Base-by-base conservation (phyloP, 495 filamentous ascomycete species). In the Podospora comata region DNA sequence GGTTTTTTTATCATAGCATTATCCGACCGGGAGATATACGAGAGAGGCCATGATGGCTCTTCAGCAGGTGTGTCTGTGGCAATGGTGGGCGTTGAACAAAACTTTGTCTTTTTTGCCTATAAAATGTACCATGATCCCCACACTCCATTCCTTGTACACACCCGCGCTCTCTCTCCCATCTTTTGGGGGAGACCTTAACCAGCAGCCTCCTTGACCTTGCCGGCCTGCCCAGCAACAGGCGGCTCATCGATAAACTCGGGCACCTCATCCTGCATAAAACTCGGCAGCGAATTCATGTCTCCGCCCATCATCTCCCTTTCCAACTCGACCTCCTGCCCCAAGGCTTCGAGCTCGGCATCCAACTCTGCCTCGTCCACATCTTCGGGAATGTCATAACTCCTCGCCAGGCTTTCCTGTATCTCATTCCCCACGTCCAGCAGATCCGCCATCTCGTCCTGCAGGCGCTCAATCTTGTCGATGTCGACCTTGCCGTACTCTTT, bases 401-500 rank as follows among this genome's bases (percentile, higher is more conserved):
- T 80, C 64, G 91, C 92, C 64, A 99, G 91, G 67, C 90, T 93
- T 82, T 99, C 95, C 79, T 99, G 92, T 66, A 99, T 99, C 80
- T 98, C 95, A 79, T 98, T 98, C 2, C 96, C 95, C 54, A 97
- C 88, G 74, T 99, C 96, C 88, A 99, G 91, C 79, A 98, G 73
- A 80, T 99, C 95, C 48, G 92, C 93, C 94, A 99, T 98, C 84
- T 99, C 95, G 77, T 99, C 95, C 85, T 99, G 95, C 85, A 99
- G 88, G 68, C 90, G 86, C 85, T 99, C 95, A 73, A 99, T 97
- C 86, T 96, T 92, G 79, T 99, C 96, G 39, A 99, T 89, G 72
- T 98, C 90, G 68, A 99, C 89, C 82, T 97, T 97, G 70, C 95
- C 94, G 78, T 97, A 98, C 82, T 99, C 96, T 78, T 96, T 94